Evolutionary conservation across 768 basidiomycete genomes (phyloP), one percentile per base, ranked within the genome.

Genomic region (Holtermannia corniformis): DNA sequence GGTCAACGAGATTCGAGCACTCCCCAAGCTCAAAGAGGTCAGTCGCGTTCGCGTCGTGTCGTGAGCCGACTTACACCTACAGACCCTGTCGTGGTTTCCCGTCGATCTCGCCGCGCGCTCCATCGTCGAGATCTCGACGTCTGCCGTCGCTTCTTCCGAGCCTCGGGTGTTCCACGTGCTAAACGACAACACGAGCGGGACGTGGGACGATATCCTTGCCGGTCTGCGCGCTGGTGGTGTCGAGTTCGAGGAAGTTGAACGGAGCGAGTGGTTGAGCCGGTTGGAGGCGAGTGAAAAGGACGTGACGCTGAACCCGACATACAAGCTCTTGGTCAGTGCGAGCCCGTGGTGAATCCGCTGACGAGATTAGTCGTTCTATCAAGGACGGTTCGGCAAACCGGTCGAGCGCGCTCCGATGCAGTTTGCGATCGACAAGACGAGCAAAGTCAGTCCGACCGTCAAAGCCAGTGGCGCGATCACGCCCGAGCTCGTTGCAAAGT

Each of bases 61-160:
- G 51, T 10, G 45, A 44, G 1, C 44, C 49, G 28, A 50, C 10
- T 24, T 27, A 12, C 43, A 21, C 3, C 13, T 22, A 26, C 43
- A 76, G 73, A 62, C 71, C 24, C 74, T 73, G 3, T 75, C 77
- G 0, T 81, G 79, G 79, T 71, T 81, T 1, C 79, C 80, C 0
- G 78, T 80, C 47, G 75, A 82, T 68, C 73, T 71, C 48, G 79
- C 80, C 0, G 80, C 75, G 5, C 68, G 68, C 27, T 74, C 73
- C 16, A 78, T 81, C 55, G 58, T 72, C 37, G 78, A 81, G 53
- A 72, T 81, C 47, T 68, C 77, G 3, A 48, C 57, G 14, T 53
- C 46, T 4, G 45, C 52, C 25, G 14, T 47, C 45, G 16, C 51
- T 48, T 50, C 44, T 14, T 14, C 21, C 13, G 37, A 51, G 25